phyloP scores from a whole-genome alignment of 1,139 yeast species.

The Fermentozyma sake region DNA sequence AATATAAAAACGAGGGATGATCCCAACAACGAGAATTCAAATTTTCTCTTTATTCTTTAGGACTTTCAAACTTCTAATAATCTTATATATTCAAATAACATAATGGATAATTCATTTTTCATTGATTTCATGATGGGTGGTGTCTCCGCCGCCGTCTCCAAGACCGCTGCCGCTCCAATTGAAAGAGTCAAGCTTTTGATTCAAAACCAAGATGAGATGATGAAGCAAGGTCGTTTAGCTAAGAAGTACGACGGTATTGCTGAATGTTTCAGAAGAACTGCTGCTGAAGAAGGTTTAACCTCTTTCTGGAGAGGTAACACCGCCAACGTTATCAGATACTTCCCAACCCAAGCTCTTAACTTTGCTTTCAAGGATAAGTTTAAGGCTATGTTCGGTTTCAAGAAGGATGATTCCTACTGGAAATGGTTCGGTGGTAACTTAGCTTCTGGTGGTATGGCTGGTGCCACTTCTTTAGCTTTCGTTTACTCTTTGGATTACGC shows the following conservation, averaged over 20 bases:
- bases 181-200: constrained; percentile 52
- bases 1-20: too few relatives aligned
- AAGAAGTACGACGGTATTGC: constrained; percentile 47
- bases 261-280: constrained; percentile 51
- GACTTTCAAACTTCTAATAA: constrained; percentile 4
- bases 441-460: constrained; percentile 55
- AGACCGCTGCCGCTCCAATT: constrained; percentile 54
- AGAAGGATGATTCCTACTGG: constrained; percentile 49
- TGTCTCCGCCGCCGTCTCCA: constrained; percentile 55
- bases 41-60: constrained; percentile 5
- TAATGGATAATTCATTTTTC: constrained; percentile 16
- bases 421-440: constrained; percentile 52
- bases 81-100: constrained; percentile 10
- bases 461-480: constrained; percentile 52
- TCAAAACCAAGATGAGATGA: constrained; percentile 53
- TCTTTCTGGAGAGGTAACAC: constrained; percentile 59
- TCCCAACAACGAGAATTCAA: too few relatives aligned
- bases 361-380: constrained; percentile 52
- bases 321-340: constrained; percentile 52
- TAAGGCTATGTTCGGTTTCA: constrained; percentile 50
- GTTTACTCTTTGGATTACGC: constrained; percentile 54
- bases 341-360: constrained; percentile 54
- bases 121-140: constrained; percentile 50
- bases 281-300: constrained; percentile 48
- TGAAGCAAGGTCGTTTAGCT: constrained; percentile 51